A percentile compares a stretch with the other conserved stretches of the same genome.
Evolutionary conservation across 108 stramenopile species (phyloP).

Genomic region (Cylindrotheca closterium): DNA sequence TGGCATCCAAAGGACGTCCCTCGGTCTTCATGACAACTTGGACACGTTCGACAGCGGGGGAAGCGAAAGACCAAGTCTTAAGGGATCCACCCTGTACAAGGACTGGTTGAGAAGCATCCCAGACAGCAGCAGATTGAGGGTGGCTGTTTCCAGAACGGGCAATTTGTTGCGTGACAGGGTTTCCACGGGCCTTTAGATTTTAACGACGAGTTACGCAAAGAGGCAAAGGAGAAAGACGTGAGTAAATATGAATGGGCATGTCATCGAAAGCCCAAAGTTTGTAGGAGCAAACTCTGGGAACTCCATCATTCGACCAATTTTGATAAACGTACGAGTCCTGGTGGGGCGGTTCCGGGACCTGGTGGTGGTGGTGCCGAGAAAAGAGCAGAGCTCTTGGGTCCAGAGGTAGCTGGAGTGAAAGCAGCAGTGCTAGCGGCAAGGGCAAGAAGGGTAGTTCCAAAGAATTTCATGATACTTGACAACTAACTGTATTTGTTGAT

Average conservation of each 20-base stretch:
- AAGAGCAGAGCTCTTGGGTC: background rate
- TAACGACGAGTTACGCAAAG: background rate
- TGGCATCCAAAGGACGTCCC: slow-evolving; percentile 76
- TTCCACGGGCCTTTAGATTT: background rate
- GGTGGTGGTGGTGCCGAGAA: background rate
- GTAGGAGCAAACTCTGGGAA: background rate
- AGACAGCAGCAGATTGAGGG: background rate
- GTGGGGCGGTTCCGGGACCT: background rate
- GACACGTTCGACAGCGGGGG: slow-evolving; percentile 50
- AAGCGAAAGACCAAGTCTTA: slow-evolving; percentile 66
- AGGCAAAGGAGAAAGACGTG: background rate
- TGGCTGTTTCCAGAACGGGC: background rate
- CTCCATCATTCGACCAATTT: background rate
- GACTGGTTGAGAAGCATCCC: slow-evolving; percentile 1
- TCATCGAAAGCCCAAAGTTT: background rate
- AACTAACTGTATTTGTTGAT: background rate
- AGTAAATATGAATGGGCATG: too few species aligned
- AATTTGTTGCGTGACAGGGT: background rate
- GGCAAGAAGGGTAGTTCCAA: background rate
- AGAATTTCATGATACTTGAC: background rate
- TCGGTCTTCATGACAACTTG: slow-evolving; percentile 71
- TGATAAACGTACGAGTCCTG: background rate
- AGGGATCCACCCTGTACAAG: slow-evolving; percentile 74
- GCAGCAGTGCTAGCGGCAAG: background rate
- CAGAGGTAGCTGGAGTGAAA: background rate